Conservation (phyloP, 2,329 filamentous ascomycete species). For the Talaromyces sp. region DNA sequence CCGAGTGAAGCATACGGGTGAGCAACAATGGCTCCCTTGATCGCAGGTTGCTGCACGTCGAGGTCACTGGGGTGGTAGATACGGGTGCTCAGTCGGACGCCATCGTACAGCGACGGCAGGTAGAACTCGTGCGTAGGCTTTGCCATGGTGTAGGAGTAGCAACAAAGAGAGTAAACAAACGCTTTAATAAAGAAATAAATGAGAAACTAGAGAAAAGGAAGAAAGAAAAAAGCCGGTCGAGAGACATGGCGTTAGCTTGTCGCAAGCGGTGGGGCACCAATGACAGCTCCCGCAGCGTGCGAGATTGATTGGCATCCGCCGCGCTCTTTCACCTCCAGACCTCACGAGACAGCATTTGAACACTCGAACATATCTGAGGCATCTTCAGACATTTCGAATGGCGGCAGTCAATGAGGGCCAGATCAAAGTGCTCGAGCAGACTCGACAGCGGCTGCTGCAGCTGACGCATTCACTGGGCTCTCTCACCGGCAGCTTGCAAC, state of each 20-base stretch:
- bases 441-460: slow-evolving; percentile 62
- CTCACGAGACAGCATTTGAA: not conserved
- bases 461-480: slow-evolving; percentile 64
- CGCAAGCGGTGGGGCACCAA: not conserved
- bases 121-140: slow-evolving; percentile 55
- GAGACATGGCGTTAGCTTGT: not conserved
- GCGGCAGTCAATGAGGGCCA: slow-evolving; percentile 35
- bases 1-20: slow-evolving; percentile 90
- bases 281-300: slow-evolving; percentile 1
- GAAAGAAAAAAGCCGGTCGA: not conserved
- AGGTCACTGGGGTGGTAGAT: slow-evolving; percentile 57
- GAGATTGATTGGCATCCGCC: slow-evolving; percentile 4
- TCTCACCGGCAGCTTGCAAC: slow-evolving; percentile 56
- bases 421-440: slow-evolving; percentile 63
- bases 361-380: not conserved
- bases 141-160: not conserved
- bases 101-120: slow-evolving; percentile 80
- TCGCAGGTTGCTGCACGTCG: slow-evolving; percentile 16
- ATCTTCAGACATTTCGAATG: slow-evolving; percentile 21
- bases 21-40: slow-evolving; percentile 62
- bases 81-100: slow-evolving; percentile 69
- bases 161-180: not conserved
- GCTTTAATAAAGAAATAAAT: not conserved
- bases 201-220: not conserved
- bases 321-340: not conserved